These are phyloP conservation scores for Sanghuangporus sanghuang DNA, from an alignment of 1,284 basidiomycete genomes.

Conservation along the genomic window DNA sequence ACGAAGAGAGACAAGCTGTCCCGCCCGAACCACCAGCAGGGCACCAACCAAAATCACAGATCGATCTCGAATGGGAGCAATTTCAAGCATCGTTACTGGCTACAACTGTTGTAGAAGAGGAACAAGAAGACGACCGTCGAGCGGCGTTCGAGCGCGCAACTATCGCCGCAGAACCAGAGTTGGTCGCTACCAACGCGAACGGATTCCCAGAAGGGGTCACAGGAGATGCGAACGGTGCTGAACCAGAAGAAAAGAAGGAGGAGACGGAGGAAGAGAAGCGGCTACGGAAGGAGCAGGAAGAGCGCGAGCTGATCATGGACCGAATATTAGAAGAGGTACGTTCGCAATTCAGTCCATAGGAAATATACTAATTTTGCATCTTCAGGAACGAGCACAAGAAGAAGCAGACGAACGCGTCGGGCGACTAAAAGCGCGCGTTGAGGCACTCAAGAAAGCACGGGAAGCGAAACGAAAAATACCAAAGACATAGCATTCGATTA, in stretches of 20 bases:
- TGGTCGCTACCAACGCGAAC: slow-evolving; percentile 39
- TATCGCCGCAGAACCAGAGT: slow-evolving; percentile 59
- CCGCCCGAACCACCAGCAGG: slow-evolving; percentile 19
- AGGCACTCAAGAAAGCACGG: slow-evolving; percentile 53
- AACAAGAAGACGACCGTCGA: slow-evolving; percentile 25
- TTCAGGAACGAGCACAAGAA: slow-evolving; percentile 65
- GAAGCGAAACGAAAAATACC: slow-evolving; percentile 32
- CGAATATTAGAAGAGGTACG: slow-evolving; percentile 59
- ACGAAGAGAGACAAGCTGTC: slow-evolving; percentile 32
- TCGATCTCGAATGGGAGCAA: slow-evolving; percentile 33
- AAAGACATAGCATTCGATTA: slow-evolving; percentile 17
- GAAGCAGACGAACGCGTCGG: slow-evolving; percentile 74
- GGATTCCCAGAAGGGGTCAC: slow-evolving; percentile 44
- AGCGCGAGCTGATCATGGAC: slow-evolving; percentile 78
- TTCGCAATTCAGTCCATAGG: background rate
- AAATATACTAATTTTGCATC: background rate
- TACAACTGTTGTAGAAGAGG: slow-evolving; percentile 20
- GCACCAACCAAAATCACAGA: slow-evolving; percentile 13
- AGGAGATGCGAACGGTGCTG: slow-evolving; percentile 25
- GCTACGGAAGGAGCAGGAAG: slow-evolving; percentile 55
- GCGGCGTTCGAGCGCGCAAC: slow-evolving; percentile 67
- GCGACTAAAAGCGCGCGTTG: slow-evolving; percentile 58
- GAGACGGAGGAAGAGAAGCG: slow-evolving; percentile 31
- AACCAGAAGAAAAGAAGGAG: slow-evolving; percentile 22
- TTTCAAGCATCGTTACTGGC: slow-evolving; percentile 60